Percentiles rank a stretch among this genome's conserved stretches.
phyloP scores from a whole-genome alignment of 2,329 filamentous ascomycete genomes.

The Phaeosphaeriaceae sp. region DNA sequence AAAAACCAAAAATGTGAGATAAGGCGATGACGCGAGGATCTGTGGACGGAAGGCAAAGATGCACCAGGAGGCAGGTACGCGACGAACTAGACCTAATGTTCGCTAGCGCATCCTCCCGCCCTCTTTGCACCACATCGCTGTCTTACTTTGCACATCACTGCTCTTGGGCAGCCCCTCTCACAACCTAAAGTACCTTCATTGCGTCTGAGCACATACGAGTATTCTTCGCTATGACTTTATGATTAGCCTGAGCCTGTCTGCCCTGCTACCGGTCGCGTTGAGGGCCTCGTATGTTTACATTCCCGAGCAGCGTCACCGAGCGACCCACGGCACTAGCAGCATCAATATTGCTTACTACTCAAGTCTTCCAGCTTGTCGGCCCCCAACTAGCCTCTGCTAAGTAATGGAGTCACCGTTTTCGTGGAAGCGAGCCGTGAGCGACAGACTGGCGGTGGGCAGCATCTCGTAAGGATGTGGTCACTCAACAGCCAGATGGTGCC shows the following conservation, averaged over 20 bases:
- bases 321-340: neutral
- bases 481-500: neutral
- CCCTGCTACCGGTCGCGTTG: neutral
- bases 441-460: neutral
- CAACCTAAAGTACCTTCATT: neutral
- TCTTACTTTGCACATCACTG: neutral
- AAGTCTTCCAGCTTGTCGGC: neutral
- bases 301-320: neutral
- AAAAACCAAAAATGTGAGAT: neutral
- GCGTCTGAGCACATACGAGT: neutral
- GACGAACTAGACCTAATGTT: constrained; percentile 2
- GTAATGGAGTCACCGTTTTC: neutral
- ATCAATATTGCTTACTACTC: neutral
- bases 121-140: neutral
- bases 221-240: neutral
- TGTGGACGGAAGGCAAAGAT: constrained; percentile 8
- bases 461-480: neutral
- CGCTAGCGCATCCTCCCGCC: constrained; percentile 6
- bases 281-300: neutral
- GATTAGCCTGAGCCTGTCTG: neutral
- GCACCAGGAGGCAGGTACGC: constrained; percentile 5
- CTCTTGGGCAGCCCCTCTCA: neutral
- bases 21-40: constrained; percentile 2
- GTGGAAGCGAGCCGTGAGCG: neutral
- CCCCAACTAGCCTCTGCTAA: neutral